phyloP scores from a whole-genome alignment of 2,329 filamentous ascomycete species.

The Colletotrichum sojae region DNA sequence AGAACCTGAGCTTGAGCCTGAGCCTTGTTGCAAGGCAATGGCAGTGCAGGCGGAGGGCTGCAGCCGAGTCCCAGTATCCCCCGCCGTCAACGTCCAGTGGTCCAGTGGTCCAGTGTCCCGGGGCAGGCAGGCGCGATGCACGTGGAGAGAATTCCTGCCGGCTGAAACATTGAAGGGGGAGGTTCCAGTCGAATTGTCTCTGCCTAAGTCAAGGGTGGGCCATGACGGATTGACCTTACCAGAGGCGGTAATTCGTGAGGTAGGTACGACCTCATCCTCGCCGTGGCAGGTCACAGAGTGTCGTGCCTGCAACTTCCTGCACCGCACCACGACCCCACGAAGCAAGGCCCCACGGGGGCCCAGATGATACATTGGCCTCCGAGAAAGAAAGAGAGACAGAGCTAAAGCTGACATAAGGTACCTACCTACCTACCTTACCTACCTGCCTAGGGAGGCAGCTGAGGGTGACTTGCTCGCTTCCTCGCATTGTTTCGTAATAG shows the following conservation, averaged over 20 bases:
- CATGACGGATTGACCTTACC: not conserved
- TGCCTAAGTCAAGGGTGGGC: not conserved
- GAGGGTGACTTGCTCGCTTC: not conserved
- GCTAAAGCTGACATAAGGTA: not conserved
- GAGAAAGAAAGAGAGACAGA: not conserved
- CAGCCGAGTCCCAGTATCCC: not conserved
- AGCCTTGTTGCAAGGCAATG: slow-evolving; percentile 6
- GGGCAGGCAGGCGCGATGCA: slow-evolving; percentile 3
- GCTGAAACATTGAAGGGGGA: slow-evolving; percentile 20
- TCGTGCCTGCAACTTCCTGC: too few relatives aligned
- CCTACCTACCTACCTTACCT: not conserved
- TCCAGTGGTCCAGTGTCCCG: not conserved
- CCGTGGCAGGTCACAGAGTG: too few relatives aligned
- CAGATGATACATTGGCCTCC: too few relatives aligned
- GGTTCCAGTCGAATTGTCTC: not conserved
- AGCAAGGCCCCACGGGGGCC: too few relatives aligned
- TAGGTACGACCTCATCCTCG: too few relatives aligned
- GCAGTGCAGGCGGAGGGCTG: slow-evolving; percentile 6
- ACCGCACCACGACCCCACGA: too few relatives aligned
- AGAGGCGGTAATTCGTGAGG: too few relatives aligned
- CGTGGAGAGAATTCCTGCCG: slow-evolving; percentile 20
- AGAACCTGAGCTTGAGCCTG: slow-evolving; percentile 6
- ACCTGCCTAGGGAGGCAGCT: not conserved
- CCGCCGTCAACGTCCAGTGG: not conserved
- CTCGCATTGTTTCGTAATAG: not conserved